phyloP scores from a whole-genome alignment of 305 asterid species.

The Solanum hybrid region DNA sequence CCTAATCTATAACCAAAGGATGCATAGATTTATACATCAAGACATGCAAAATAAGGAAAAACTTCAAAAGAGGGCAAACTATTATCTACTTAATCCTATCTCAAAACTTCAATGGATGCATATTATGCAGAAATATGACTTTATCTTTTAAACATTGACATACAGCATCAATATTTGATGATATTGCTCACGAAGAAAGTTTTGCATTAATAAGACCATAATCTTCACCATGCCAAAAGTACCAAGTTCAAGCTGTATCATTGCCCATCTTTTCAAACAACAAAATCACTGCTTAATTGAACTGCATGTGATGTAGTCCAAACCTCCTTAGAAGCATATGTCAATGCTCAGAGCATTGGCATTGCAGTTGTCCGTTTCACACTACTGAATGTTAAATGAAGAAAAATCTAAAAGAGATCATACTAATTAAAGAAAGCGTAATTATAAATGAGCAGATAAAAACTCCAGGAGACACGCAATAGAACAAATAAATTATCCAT shows the following conservation, averaged over 20 bases:
- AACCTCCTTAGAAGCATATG: not conserved
- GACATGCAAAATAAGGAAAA: not conserved
- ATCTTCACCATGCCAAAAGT: not conserved
- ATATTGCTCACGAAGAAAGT: not conserved
- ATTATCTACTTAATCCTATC: not conserved
- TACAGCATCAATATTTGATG: not conserved
- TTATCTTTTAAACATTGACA: not conserved
- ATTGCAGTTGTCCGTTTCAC: not conserved
- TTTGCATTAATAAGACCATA: not conserved
- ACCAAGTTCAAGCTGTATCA: not conserved
- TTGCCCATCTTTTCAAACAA: not conserved
- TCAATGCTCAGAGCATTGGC: not conserved
- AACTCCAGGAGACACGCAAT: not conserved
- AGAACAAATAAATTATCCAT: not conserved
- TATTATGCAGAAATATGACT: not conserved
- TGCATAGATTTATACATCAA: not conserved
- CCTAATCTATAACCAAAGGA: not conserved
- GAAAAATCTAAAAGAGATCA: not conserved
- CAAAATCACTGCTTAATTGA: constrained; percentile 1
- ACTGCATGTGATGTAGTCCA: not conserved
- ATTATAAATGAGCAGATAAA: not conserved
- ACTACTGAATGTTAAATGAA: not conserved
- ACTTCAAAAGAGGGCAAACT: not conserved
- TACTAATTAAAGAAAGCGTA: not conserved
- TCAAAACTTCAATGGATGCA: not conserved